A percentile compares a stretch with the other conserved stretches of the same genome.
phyloP scores from a whole-genome alignment of 164 flowering plant species.

The Umbilicus rupestris region DNA sequence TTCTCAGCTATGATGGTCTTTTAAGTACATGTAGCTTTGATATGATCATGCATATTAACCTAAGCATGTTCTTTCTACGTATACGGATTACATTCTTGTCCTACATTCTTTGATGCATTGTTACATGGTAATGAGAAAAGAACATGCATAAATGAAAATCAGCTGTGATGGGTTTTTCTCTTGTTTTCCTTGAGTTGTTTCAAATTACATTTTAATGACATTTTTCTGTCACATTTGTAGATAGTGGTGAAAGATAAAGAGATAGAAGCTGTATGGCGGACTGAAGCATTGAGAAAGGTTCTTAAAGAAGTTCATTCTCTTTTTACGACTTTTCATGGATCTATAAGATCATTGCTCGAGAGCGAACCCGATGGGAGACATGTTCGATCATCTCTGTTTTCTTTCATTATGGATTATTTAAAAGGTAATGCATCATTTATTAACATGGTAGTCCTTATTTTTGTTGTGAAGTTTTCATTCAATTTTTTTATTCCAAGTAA shows the following conservation, averaged over 20 bases:
- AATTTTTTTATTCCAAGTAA: constrained; percentile 36
- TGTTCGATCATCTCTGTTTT: constrained; percentile 54
- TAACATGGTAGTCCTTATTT: background rate
- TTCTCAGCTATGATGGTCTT: background rate
- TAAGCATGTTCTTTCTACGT: background rate
- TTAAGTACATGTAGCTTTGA: background rate
- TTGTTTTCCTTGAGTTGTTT: background rate
- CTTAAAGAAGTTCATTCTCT: constrained; percentile 92
- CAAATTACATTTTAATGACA: background rate
- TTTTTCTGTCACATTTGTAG: constrained; percentile 25
- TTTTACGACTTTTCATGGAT: constrained; percentile 84
- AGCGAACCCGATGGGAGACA: constrained; percentile 78
- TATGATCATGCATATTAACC: background rate
- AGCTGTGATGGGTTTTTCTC: background rate
- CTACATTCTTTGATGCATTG: background rate
- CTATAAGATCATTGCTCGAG: constrained; percentile 72
- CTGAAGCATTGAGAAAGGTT: constrained; percentile 58
- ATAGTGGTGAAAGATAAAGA: constrained; percentile 80
- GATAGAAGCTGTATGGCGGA: constrained; percentile 63
- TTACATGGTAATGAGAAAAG: background rate
- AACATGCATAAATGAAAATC: background rate
- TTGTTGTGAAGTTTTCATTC: constrained; percentile 12
- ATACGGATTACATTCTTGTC: background rate
- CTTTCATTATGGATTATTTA: constrained; percentile 81
- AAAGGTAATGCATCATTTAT: constrained; percentile 39